Conservation (phyloP, 1,139 yeast species). For the Kodamaea ohmeri region DNA sequence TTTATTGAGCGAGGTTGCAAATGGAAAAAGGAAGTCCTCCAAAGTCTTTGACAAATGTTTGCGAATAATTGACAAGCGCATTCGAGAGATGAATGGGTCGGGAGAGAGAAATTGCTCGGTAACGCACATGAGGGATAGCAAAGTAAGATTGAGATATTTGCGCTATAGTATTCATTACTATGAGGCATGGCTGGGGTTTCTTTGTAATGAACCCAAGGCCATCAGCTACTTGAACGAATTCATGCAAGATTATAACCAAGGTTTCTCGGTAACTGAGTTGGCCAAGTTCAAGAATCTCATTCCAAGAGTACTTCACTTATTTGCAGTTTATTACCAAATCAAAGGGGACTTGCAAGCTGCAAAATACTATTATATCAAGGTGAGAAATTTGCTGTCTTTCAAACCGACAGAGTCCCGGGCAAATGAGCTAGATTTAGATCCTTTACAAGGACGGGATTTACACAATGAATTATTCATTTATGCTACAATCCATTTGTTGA, state of each 20-base stretch:
- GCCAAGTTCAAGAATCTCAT: slow-evolving; percentile 29
- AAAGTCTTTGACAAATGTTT: slow-evolving; percentile 37
- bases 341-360: slow-evolving; percentile 36
- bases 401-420: background rate
- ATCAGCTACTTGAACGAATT: slow-evolving; percentile 30
- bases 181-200: slow-evolving; percentile 33
- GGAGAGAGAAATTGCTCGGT: slow-evolving; percentile 18
- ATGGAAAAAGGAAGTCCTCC: slow-evolving; percentile 30
- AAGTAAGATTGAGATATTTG: slow-evolving; percentile 24
- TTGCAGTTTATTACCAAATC: slow-evolving; percentile 38
- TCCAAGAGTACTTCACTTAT: slow-evolving; percentile 35
- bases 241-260: slow-evolving; percentile 30
- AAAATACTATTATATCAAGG: slow-evolving; percentile 36
- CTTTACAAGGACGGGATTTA: slow-evolving; percentile 16
- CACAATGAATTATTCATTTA: slow-evolving; percentile 27
- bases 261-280: slow-evolving; percentile 34
- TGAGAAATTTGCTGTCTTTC: slow-evolving; percentile 18
- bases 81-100: slow-evolving; percentile 17
- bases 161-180: slow-evolving; percentile 30
- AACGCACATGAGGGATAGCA: slow-evolving; percentile 19
- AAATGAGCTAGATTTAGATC: slow-evolving; percentile 9
- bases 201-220: slow-evolving; percentile 26
- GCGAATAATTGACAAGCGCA: slow-evolving; percentile 29
- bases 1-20: slow-evolving; percentile 30
- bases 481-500: slow-evolving; percentile 26